Conservation (phyloP, 495 filamentous ascomycete genomes). For the Neurospora sp. region DNA sequence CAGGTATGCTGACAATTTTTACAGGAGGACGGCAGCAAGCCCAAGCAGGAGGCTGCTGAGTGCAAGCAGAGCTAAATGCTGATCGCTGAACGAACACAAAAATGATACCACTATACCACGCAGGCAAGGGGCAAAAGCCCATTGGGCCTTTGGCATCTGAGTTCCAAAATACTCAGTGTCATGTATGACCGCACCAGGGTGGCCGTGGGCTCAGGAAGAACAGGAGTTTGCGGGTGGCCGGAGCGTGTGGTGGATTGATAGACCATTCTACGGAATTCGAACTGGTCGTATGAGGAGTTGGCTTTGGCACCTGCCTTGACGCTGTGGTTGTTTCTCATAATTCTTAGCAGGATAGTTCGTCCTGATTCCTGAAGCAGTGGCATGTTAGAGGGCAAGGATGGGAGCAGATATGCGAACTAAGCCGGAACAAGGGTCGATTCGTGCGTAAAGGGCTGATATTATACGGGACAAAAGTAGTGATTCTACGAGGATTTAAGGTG, state of each 20-base stretch:
- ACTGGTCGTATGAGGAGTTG: slow-evolving; percentile 13
- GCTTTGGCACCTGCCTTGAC: slow-evolving; percentile 9
- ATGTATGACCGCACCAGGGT: slow-evolving; percentile 7
- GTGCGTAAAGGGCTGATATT: background rate
- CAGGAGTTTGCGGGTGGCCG: slow-evolving; percentile 1
- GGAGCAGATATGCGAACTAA: background rate
- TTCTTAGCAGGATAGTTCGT: background rate
- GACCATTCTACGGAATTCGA: slow-evolving; percentile 12
- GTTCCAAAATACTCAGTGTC: slow-evolving; percentile 3
- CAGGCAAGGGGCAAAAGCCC: background rate
- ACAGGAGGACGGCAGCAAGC: slow-evolving; percentile 90
- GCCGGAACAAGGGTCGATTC: background rate
- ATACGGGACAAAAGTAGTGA: background rate
- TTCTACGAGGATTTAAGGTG: slow-evolving; percentile 1
- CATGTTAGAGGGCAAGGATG: background rate
- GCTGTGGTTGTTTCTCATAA: slow-evolving; percentile 15
- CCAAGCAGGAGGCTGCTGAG: slow-evolving; percentile 97
- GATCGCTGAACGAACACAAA: background rate
- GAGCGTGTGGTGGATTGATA: slow-evolving; percentile 8
- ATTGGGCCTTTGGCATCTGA: slow-evolving; percentile 2
- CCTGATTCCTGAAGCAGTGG: background rate
- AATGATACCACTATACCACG: background rate
- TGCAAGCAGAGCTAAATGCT: slow-evolving; percentile 95
- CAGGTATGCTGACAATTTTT: slow-evolving; percentile 1
- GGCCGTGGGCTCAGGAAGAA: slow-evolving; percentile 4